These are phyloP conservation scores for Suillus cothurnatus DNA, from an alignment of 768 basidiomycete genomes.

Conservation along the genomic window DNA sequence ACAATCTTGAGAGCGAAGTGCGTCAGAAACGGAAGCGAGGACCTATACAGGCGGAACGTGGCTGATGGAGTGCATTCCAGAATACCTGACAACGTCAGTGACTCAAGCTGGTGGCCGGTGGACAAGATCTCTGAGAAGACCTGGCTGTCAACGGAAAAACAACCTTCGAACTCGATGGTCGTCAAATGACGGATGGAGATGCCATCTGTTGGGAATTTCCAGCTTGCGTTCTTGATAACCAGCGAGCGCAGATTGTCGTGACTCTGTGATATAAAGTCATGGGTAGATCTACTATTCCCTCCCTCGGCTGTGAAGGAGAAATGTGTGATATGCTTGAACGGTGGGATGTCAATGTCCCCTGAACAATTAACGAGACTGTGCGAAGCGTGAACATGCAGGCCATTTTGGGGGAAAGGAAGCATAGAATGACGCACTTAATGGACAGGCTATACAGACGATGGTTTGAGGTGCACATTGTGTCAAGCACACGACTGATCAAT, in stretches of 20 bases:
- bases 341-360: constrained; percentile 48
- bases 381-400: constrained; percentile 1
- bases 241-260: constrained; percentile 54
- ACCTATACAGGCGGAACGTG: constrained; percentile 46
- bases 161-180: constrained; percentile 60
- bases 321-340: constrained; percentile 58
- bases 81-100: constrained; percentile 53
- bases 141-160: constrained; percentile 50
- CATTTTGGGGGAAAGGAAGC: constrained; percentile 11
- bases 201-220: constrained; percentile 56
- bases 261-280: constrained; percentile 55
- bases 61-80: constrained; percentile 54
- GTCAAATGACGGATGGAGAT: constrained; percentile 67
- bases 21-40: constrained; percentile 60
- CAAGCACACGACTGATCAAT: constrained; percentile 52
- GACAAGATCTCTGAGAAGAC: constrained; percentile 61
- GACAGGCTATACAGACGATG: constrained; percentile 60
- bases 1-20: constrained; percentile 61
- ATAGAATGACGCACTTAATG: constrained; percentile 41
- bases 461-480: constrained; percentile 51
- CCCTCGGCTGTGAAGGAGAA: constrained; percentile 55
- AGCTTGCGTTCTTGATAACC: constrained; percentile 53
- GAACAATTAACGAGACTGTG: constrained; percentile 39
- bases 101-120: constrained; percentile 66
- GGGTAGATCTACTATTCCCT: constrained; percentile 40